Evolutionary conservation across 2,329 filamentous ascomycete species (phyloP).

Genomic region (Hawksworthiomyces lignivorus): DNA sequence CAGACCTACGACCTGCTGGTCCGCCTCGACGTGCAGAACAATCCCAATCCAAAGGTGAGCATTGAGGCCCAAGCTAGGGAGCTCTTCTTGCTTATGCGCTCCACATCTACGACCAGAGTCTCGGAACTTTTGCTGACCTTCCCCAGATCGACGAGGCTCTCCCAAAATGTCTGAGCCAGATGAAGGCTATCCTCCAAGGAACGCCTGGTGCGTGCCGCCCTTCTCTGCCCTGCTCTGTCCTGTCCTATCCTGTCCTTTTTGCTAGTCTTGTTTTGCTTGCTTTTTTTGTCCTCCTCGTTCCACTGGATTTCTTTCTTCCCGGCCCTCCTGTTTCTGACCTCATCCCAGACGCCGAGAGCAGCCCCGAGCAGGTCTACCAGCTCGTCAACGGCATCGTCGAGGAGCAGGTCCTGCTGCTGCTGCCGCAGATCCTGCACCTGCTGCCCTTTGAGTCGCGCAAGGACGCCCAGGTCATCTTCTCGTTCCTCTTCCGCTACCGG

Average conservation of each 20-base stretch:
- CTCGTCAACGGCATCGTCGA: slow-evolving; percentile 76
- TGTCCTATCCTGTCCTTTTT: no score
- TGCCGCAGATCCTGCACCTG: slow-evolving; percentile 74
- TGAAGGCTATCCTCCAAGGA: slow-evolving; percentile 90
- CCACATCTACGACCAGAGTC: no score
- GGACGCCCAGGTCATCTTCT: slow-evolving; percentile 92
- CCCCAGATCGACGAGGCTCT: slow-evolving; percentile 71
- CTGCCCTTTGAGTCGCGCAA: slow-evolving; percentile 95
- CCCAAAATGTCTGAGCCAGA: slow-evolving; percentile 75
- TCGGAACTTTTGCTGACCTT: no score
- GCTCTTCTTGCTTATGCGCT: no score
- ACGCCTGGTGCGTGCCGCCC: slow-evolving; percentile 78
- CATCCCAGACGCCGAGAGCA: slow-evolving; percentile 78
- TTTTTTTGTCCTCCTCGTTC: no score
- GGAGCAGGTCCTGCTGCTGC: slow-evolving; percentile 78
- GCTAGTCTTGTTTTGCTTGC: no score
- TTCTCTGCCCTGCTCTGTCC: no score
- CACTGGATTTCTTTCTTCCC: no score
- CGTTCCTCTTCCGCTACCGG: slow-evolving; percentile 86
- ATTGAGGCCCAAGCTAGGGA: no score
- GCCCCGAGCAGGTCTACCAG: slow-evolving; percentile 79
- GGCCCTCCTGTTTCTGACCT: no score
- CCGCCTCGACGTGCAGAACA: slow-evolving; percentile 12
- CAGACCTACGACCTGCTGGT: slow-evolving; percentile 18
- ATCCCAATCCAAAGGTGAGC: slow-evolving; percentile 9